Evolutionary conservation across 371 early-diverging fungal species (phyloP).

Genomic region (Fennellomyces sp.): DNA sequence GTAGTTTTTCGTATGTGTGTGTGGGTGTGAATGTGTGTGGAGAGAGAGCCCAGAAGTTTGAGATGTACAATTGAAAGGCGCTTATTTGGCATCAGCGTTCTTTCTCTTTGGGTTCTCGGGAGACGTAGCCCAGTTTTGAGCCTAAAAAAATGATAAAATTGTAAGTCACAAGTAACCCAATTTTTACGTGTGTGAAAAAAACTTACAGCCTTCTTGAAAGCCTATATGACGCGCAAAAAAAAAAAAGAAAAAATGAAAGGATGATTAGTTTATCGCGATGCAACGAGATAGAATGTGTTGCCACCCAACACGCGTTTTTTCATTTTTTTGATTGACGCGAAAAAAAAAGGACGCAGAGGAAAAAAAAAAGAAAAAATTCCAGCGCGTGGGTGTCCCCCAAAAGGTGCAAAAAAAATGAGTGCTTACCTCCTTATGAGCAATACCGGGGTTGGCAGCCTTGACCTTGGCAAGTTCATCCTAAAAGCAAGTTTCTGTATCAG

Average conservation of each 20-base stretch:
- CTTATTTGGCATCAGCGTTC: constrained; percentile 23
- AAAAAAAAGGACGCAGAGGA: background rate
- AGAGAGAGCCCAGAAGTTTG: background rate
- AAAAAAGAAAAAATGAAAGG: constrained; percentile 11
- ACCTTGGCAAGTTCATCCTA: constrained; percentile 67
- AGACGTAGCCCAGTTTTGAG: constrained; percentile 44
- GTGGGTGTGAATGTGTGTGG: background rate
- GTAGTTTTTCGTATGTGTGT: background rate
- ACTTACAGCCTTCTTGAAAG: constrained; percentile 49
- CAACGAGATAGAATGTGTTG: too few relatives aligned
- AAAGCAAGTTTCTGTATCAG: too few relatives aligned
- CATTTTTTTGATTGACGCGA: constrained; percentile 1
- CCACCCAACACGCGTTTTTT: background rate
- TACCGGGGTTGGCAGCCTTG: constrained; percentile 58
- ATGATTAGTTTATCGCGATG: background rate
- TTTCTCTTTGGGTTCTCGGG: constrained; percentile 52
- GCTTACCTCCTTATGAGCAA: constrained; percentile 64
- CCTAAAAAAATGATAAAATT: constrained; percentile 22
- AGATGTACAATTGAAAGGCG: too few relatives aligned
- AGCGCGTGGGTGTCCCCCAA: background rate
- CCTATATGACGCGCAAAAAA: constrained; percentile 19
- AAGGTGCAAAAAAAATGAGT: constrained; percentile 13
- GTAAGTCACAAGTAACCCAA: background rate
- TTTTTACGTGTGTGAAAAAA: background rate
- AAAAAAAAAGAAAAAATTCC: background rate